These are phyloP conservation scores for Priceomyces melissophilus DNA, from an alignment of 805 yeast genomes.

Conservation along the genomic window DNA sequence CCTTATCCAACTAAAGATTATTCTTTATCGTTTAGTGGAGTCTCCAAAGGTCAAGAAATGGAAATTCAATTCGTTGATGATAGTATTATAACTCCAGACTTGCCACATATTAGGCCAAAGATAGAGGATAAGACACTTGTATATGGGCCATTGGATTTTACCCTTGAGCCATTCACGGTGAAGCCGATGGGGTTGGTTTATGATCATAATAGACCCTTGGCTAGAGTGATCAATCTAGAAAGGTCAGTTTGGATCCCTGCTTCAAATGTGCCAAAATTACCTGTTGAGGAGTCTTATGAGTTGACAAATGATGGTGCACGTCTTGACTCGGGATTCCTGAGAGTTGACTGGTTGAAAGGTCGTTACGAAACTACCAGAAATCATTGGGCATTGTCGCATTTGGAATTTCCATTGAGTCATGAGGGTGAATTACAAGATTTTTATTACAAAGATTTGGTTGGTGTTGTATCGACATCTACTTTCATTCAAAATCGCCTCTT, in stretches of 20 bases:
- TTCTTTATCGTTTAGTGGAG: slow-evolving; percentile 42
- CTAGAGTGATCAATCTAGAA: slow-evolving; percentile 54
- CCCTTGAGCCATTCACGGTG: slow-evolving; percentile 44
- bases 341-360: slow-evolving; percentile 71
- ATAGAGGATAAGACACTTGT: slow-evolving; percentile 40
- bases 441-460: slow-evolving; percentile 86
- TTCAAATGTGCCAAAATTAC: slow-evolving; percentile 64
- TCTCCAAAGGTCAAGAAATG: slow-evolving; percentile 45
- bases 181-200: slow-evolving; percentile 56
- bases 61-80: slow-evolving; percentile 22
- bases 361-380: slow-evolving; percentile 45
- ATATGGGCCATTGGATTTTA: slow-evolving; percentile 52
- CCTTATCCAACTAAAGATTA: slow-evolving; percentile 58
- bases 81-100: slow-evolving; percentile 11
- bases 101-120: slow-evolving; percentile 32
- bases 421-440: slow-evolving; percentile 44
- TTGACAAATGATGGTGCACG: slow-evolving; percentile 71
- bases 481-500: slow-evolving; percentile 44
- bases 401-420: slow-evolving; percentile 55
- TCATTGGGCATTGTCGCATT: slow-evolving; percentile 56
- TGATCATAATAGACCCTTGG: slow-evolving; percentile 63
- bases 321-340: slow-evolving; percentile 67
- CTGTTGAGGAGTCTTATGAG: slow-evolving; percentile 82
- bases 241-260: slow-evolving; percentile 90
- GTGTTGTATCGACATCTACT: slow-evolving; percentile 81